A percentile compares a stretch with the other conserved stretches of the same genome.
Conservation (phyloP, 257 asterid genomes). For the Plectranthus barbatus region DNA sequence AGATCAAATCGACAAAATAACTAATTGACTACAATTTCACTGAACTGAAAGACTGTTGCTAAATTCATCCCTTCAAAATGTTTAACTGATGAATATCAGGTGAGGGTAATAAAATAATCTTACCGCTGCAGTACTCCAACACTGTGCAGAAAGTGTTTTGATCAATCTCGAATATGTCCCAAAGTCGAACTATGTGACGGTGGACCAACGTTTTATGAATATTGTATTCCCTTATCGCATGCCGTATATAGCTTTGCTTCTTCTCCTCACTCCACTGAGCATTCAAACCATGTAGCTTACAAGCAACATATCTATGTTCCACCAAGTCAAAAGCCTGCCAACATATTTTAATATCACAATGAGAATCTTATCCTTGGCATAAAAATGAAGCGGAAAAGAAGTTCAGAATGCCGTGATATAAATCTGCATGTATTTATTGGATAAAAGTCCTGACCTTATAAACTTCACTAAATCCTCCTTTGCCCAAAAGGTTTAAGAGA, state of each 20-base stretch:
- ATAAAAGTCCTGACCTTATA: slow-evolving; percentile 56
- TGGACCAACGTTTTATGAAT: slow-evolving; percentile 92
- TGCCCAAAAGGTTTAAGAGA: slow-evolving; percentile 92
- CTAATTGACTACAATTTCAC: too few species aligned
- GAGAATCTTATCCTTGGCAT: too few species aligned
- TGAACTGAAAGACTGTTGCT: too few species aligned
- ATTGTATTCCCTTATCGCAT: slow-evolving; percentile 98
- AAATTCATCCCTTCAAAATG: not conserved
- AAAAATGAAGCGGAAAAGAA: too few species aligned
- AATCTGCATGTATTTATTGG: not conserved
- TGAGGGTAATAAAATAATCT: slow-evolving; percentile 11
- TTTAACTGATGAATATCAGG: slow-evolving; percentile 1
- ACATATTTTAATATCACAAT: slow-evolving; percentile 20
- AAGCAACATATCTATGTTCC: slow-evolving; percentile 92
- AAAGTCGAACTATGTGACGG: slow-evolving; percentile 88
- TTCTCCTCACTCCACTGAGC: slow-evolving; percentile 99
- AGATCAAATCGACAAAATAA: too few species aligned
- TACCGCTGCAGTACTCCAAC: slow-evolving; percentile 96
- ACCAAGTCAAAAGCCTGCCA: slow-evolving; percentile 97
- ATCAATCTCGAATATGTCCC: slow-evolving; percentile 98
- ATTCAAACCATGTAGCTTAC: slow-evolving; percentile 95
- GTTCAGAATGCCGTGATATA: not conserved
- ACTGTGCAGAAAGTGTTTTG: slow-evolving; percentile 94
- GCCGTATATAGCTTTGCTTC: slow-evolving; percentile 94
- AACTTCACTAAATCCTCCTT: slow-evolving; percentile 99